These are phyloP conservation scores for Sicyos baderoa DNA, from an alignment of 306 rosid genomes.

Conservation along the genomic window DNA sequence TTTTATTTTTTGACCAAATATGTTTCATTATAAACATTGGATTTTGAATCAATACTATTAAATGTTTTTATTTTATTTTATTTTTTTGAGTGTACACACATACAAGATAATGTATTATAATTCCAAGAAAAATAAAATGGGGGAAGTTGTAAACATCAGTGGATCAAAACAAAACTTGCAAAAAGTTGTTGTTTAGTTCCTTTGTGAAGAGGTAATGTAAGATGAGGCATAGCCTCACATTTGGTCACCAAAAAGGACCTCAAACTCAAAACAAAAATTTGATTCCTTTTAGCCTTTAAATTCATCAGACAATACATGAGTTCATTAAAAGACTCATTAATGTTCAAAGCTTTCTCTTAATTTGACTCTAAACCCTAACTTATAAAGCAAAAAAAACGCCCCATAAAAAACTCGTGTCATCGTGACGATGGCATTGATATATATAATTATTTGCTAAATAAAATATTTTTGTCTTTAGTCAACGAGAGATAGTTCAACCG, in stretches of 20 bases:
- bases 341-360: conserved; percentile 7
- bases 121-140: neutral
- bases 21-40: neutral
- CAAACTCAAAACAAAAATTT: conserved; percentile 1
- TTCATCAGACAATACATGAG: neutral
- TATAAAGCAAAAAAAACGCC: neutral
- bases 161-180: conserved; percentile 8
- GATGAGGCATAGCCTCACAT: conserved; percentile 10
- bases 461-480: too few relatives aligned
- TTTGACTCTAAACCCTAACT: neutral
- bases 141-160: neutral
- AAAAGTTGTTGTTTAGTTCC: conserved; percentile 13
- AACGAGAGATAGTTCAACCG: too few relatives aligned
- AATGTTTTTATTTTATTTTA: too few relatives aligned
- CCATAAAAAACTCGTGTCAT: neutral
- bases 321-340: neutral
- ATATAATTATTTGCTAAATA: too few relatives aligned
- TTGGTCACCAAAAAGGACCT: conserved; percentile 19
- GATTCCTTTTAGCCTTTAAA: conserved; percentile 1
- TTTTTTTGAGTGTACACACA: neutral
- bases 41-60: neutral
- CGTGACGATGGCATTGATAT: neutral
- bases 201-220: conserved; percentile 15
- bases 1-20: neutral
- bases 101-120: conserved; percentile 10